Evolutionary conservation across 129 eudicot species (phyloP), one percentile per base, ranked within the genome.

Genomic region (Cynara cardunculus): DNA sequence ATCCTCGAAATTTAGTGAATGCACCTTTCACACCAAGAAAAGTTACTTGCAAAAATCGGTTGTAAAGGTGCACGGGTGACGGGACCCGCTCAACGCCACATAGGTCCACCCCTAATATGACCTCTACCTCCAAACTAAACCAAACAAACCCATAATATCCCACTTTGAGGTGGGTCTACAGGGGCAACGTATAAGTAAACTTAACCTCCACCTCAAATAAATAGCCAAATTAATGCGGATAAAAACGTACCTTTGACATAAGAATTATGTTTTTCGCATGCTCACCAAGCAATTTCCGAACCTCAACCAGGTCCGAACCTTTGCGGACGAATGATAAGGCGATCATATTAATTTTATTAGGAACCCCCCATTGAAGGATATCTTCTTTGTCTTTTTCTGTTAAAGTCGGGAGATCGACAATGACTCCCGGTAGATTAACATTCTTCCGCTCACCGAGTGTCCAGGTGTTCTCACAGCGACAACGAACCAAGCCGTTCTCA

Each of bases 381-480:
- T 85, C 88, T 30, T 85, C 88, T 65, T 80, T 76, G 82, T 85
- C 88, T 59, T 85, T 85, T 2, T 85, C 88, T 0, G 88, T 85
- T 75, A 85, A 80, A 31, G 88, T 85, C 21, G 88, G 88, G 72
- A 85, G 88, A 72, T 85, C 88, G 41, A 85, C 88, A 7, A 85
- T 72, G 70, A 85, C 88, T 4, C 88, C 85, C 0, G 88, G 85
- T 44, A 85, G 88, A 76, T 85, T 85, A 25, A 85, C 88, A 25
- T 85, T 85, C 88, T 85, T 85, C n/a, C 88, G 77, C 70, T 85
- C 88, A 37, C 88, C 88, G 11, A 85, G 82, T 22, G 82, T 76
- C 84, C 85, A 81, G 0, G 85, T 35, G 76, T 85, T 85, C 81
- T 85, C 85, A 32, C 88, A 85, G 7, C 88, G 85, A 30, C 88